Evolutionary conservation across 768 basidiomycete species (phyloP).

Genomic region (Hygrophorus pudorinus): DNA sequence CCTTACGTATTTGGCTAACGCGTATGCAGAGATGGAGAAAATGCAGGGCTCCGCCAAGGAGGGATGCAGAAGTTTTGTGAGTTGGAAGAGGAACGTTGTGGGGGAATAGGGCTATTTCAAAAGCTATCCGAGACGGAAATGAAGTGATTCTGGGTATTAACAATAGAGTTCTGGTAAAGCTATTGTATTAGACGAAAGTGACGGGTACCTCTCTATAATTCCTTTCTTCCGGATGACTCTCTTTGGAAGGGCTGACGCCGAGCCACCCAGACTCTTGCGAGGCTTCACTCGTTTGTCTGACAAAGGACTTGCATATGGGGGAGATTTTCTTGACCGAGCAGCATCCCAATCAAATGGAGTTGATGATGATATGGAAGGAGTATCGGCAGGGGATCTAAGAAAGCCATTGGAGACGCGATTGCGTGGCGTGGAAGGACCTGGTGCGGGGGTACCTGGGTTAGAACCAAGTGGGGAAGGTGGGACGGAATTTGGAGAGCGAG

Average conservation of each 20-base stretch:
- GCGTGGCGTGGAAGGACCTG: constrained; percentile 28
- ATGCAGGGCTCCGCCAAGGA: constrained; percentile 57
- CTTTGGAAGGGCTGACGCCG: constrained; percentile 19
- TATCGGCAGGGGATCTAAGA: constrained; percentile 51
- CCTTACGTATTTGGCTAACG: constrained; percentile 41
- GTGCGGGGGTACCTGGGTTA: too few species aligned
- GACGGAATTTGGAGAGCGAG: too few species aligned
- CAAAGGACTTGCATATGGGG: constrained; percentile 62
- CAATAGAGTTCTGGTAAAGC: not conserved
- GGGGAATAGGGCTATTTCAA: constrained; percentile 78
- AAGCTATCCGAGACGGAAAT: constrained; percentile 63
- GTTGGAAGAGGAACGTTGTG: constrained; percentile 67
- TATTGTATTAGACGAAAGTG: constrained; percentile 6
- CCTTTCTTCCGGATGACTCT: constrained; percentile 56
- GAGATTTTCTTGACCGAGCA: constrained; percentile 54
- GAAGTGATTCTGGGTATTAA: constrained; percentile 37
- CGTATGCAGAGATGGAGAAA: constrained; percentile 58
- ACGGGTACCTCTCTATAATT: constrained; percentile 45
- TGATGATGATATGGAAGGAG: constrained; percentile 68
- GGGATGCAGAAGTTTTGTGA: constrained; percentile 53
- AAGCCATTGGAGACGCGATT: constrained; percentile 40
- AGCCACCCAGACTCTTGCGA: constrained; percentile 29
- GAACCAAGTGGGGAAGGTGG: too few species aligned
- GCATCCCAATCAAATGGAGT: constrained; percentile 85
- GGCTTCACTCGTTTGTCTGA: constrained; percentile 34